phyloP scores from a whole-genome alignment of 768 basidiomycete species.

The Boletus coccyginus region DNA sequence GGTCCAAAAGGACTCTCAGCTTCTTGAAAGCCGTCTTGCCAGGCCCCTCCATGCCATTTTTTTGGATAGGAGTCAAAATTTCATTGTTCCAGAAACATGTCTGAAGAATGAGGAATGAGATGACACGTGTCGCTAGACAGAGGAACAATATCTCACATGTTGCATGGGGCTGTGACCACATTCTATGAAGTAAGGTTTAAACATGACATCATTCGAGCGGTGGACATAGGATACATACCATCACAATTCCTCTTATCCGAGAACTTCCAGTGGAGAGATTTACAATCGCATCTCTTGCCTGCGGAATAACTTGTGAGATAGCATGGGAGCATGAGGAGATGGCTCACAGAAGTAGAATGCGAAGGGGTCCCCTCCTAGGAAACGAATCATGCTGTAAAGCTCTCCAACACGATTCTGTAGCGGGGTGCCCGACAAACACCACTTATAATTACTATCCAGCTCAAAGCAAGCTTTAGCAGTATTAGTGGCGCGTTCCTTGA shows the following conservation, averaged over 20 bases:
- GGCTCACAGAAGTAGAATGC: constrained; percentile 85
- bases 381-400: constrained; percentile 89
- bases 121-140: neutral
- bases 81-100: constrained; percentile 98
- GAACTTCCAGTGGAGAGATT: constrained; percentile 94
- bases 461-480: constrained; percentile 98
- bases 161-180: constrained; percentile 87
- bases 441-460: constrained; percentile 72
- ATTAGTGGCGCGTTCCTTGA: constrained; percentile 92
- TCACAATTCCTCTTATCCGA: constrained; percentile 80
- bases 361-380: constrained; percentile 91
- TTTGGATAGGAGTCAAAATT: constrained; percentile 95
- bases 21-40: constrained; percentile 89
- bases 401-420: constrained; percentile 99
- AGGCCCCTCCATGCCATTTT: constrained; percentile 76
- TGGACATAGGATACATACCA: constrained; percentile 42
- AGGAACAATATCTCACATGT: constrained; percentile 46
- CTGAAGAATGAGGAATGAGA: constrained; percentile 34
- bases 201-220: neutral
- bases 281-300: constrained; percentile 93
- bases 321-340: neutral
- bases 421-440: constrained; percentile 97
- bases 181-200: constrained; percentile 40
- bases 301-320: neutral
- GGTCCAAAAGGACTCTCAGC: constrained; percentile 80